Percentiles rank a stretch among this genome's conserved stretches.
Evolutionary conservation across 2,329 filamentous ascomycete species (phyloP).

Genomic region (Dryadomyces quercus-mongolicae): DNA sequence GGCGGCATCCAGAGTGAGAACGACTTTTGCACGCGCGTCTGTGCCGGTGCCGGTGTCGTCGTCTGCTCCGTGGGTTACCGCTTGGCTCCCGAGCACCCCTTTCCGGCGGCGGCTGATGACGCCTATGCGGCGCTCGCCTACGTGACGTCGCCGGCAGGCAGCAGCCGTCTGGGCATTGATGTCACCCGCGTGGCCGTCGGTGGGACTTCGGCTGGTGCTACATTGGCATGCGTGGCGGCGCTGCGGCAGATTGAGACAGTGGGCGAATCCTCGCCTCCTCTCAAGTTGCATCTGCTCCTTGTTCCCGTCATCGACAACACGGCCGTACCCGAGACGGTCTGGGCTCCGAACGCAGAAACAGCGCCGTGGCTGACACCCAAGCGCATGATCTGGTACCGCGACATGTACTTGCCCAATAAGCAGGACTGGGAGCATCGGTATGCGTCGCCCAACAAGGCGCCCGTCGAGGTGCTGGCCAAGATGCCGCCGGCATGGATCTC

Average conservation of each 20-base stretch:
- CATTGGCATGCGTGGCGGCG: conserved; percentile 7
- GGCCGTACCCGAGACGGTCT: conserved; percentile 33
- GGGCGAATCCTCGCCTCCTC: neutral
- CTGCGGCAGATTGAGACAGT: neutral
- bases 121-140: conserved; percentile 43
- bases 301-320: conserved; percentile 49
- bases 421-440: conserved; percentile 34
- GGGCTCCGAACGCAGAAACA: conserved; percentile 35
- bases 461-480: conserved; percentile 38
- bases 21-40: conserved; percentile 21
- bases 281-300: conserved; percentile 34
- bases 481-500: conserved; percentile 39
- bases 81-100: conserved; percentile 44
- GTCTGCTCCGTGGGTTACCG: conserved; percentile 15
- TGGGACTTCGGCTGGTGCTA: conserved; percentile 18
- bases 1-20: conserved; percentile 22
- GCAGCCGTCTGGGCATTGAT: conserved; percentile 24
- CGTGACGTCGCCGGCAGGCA: conserved; percentile 13
- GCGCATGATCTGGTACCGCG: conserved; percentile 51
- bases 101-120: conserved; percentile 44
- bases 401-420: conserved; percentile 39
- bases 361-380: conserved; percentile 35
- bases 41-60: conserved; percentile 10
- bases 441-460: conserved; percentile 15
- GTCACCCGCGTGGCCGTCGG: conserved; percentile 14